Conservation (phyloP, 2,329 filamentous ascomycete species). For the Pezicula rhizophila region DNA sequence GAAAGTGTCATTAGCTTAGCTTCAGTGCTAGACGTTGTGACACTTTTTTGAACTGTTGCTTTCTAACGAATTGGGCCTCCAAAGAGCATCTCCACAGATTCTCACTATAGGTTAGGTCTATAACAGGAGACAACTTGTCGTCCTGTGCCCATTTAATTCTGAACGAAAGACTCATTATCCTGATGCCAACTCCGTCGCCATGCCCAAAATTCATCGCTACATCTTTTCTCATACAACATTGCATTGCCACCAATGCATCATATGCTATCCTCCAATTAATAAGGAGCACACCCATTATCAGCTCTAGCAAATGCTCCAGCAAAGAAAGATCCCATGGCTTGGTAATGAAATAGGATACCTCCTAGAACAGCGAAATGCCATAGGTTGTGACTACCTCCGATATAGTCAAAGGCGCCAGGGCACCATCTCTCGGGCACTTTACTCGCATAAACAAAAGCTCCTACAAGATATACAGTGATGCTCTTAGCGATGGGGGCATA, state of each 20-base stretch:
- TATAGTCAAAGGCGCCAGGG: conserved; percentile 90
- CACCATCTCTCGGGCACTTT: conserved; percentile 91
- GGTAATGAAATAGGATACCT: conserved; percentile 95
- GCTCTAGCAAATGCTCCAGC: conserved; percentile 67
- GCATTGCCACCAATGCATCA: not conserved
- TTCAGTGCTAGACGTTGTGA: too few relatives aligned
- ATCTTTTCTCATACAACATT: not conserved
- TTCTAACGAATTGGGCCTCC: too few relatives aligned
- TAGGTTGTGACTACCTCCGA: conserved; percentile 92
- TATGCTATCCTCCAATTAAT: conserved; percentile 7
- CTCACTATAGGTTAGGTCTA: too few relatives aligned
- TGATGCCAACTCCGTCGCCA: conserved; percentile 10
- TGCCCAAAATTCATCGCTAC: conserved; percentile 4
- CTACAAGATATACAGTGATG: conserved; percentile 75
- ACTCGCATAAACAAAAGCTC: conserved; percentile 82
- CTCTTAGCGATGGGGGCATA: conserved; percentile 85
- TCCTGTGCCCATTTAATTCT: conserved; percentile 1
- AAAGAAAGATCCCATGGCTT: conserved; percentile 94
- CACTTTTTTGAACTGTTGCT: too few relatives aligned
- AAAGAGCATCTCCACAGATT: too few relatives aligned
- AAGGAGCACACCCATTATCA: conserved; percentile 23
- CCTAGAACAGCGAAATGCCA: conserved; percentile 95
- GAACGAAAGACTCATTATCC: not conserved
- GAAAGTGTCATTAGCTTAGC: too few relatives aligned
- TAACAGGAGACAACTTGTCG: not conserved